Evolutionary conservation across 768 basidiomycete species (phyloP).

Genomic region (Rubroboletus satanas): DNA sequence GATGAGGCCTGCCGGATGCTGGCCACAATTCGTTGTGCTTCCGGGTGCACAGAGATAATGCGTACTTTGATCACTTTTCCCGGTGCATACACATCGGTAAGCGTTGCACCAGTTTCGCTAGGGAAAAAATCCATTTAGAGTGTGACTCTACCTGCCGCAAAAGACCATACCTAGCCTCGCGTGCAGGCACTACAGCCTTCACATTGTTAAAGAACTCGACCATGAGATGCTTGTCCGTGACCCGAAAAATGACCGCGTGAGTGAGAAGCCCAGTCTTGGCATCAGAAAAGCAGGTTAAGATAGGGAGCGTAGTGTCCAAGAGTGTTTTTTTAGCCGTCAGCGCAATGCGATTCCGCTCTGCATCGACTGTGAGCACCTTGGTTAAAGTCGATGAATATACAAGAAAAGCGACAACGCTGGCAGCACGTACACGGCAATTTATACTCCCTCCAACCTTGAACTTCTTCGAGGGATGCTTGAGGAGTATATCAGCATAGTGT

Average conservation of each 20-base stretch:
- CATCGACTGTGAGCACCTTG: constrained; percentile 80
- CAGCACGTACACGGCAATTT: constrained; percentile 71
- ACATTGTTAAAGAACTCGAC: constrained; percentile 91
- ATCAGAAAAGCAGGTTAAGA: constrained; percentile 63
- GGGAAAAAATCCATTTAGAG: neutral
- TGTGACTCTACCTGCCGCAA: neutral
- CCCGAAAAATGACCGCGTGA: constrained; percentile 79
- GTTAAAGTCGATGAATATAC: constrained; percentile 26
- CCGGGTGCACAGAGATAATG: constrained; percentile 59
- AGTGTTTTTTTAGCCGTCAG: constrained; percentile 92
- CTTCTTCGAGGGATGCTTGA: constrained; percentile 89
- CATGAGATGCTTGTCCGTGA: constrained; percentile 74
- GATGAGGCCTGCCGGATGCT: constrained; percentile 80
- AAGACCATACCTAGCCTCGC: constrained; percentile 70
- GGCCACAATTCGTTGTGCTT: constrained; percentile 65
- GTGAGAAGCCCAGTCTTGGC: constrained; percentile 66
- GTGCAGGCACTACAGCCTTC: constrained; percentile 74
- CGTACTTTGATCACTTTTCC: constrained; percentile 86
- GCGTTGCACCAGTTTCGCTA: constrained; percentile 65
- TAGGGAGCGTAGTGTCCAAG: constrained; percentile 72
- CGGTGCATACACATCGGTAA: constrained; percentile 62
- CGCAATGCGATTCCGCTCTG: constrained; percentile 72
- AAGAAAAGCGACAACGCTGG: neutral
- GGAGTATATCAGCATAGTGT: constrained; percentile 91
- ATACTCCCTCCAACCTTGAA: constrained; percentile 82